Evolutionary conservation across 805 yeast genomes (phyloP), one percentile per base, ranked within the genome.

Genomic region (Candida boleticola): DNA sequence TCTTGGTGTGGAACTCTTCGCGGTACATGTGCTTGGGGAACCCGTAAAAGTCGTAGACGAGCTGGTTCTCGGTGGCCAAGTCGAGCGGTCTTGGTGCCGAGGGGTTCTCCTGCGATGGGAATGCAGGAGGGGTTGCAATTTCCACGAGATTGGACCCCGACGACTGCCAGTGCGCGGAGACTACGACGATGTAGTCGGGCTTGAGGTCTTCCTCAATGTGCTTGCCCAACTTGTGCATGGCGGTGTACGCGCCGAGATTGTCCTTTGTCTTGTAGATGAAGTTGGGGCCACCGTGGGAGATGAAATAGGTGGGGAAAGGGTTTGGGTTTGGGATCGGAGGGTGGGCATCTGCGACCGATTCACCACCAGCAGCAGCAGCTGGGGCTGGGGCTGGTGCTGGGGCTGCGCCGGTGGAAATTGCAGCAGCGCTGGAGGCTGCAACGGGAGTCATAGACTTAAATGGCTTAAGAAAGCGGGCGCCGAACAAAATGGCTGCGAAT

Each of bases 211-310:
- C 56, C 37, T 70, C 67, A 47, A 86, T 79, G 29, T 64, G 60
- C 14, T 57, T 47, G 2, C 95, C 95, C 5, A 83, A 46, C 18
- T 61, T 50, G 36, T 68, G 61, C 5, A 81, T 69, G 4, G 64
- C 64, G 19, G 69, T 64, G 68, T 76, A 83, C 0, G 92, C 90
- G 4, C 87, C 87, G 43, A 76, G 72, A 29, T 83, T 77, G 18
- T 61, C 67, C 38, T 66, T 73, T n/a, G 69, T 61, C 27, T 52
- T 51, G 51, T 83, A 82, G 70, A 85, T 77, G 58, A 86, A 84
- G 1, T 85, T 80, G 5, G 95, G 95, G 0, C 90, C 93, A 5
- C 95, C 95, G 62, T 86, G 95, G n/a, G 88, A 80, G 33, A 85
- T 56, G 59, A 85, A 87, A 56, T 64, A 83, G 1, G 80, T 75